Conservation (phyloP, 202 grass and related monocot species). For the Zizania palustris region DNA sequence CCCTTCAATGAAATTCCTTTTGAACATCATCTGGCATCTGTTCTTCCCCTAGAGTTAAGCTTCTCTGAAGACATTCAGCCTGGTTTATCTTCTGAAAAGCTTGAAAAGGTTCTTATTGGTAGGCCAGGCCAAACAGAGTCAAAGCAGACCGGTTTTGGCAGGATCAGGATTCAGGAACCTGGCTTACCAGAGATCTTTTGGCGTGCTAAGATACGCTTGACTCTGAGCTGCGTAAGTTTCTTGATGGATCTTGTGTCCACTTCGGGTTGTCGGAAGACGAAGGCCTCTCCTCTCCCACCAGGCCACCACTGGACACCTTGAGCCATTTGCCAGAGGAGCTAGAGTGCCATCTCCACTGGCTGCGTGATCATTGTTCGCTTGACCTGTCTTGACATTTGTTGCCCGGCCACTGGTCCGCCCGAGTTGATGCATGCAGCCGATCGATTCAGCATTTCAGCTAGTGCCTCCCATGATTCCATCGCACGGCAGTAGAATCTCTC, state of each 20-base stretch:
- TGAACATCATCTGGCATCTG: neutral
- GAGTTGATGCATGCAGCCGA: neutral
- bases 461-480: neutral
- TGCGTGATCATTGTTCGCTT: neutral
- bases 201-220: neutral
- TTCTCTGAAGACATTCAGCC: neutral
- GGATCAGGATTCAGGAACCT: neutral
- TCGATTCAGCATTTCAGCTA: neutral
- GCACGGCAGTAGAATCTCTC: neutral
- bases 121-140: neutral
- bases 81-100: conserved; percentile 1
- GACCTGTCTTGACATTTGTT: neutral
- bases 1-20: too few relatives aligned
- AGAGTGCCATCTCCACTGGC: neutral
- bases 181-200: neutral
- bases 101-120: neutral
- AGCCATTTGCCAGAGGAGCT: neutral
- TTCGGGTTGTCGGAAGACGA: neutral
- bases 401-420: neutral
- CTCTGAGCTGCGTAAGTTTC: neutral
- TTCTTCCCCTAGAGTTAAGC: neutral
- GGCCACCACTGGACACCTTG: neutral
- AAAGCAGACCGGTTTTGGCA: neutral
- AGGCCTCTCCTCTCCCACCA: neutral
- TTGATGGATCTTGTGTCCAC: neutral